Conservation (phyloP, 352 stramenopile species). For the Pythium monospermum region DNA sequence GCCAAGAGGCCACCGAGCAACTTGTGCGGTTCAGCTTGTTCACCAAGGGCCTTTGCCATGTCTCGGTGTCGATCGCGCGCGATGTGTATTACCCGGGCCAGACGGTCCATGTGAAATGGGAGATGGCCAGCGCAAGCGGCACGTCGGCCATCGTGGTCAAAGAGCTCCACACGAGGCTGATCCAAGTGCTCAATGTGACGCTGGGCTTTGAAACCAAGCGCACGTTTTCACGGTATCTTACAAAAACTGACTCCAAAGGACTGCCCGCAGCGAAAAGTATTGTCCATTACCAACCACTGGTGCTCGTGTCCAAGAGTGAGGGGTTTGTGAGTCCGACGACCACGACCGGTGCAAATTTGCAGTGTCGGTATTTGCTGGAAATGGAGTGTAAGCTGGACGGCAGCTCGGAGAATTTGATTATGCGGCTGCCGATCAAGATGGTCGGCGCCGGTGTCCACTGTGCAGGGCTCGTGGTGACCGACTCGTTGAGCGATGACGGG, state of each 20-base stretch:
- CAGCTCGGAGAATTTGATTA: slow-evolving; percentile 5
- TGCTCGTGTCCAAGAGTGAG: slow-evolving; percentile 22
- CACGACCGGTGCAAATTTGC: slow-evolving; percentile 12
- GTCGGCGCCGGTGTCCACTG: slow-evolving; percentile 14
- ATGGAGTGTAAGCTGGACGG: slow-evolving; percentile 19
- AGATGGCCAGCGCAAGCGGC: slow-evolving; percentile 39
- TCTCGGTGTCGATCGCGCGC: slow-evolving; percentile 59
- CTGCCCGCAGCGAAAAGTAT: slow-evolving; percentile 28
- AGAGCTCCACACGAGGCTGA: slow-evolving; percentile 38
- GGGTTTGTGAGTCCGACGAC: slow-evolving; percentile 32
- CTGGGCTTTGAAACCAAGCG: slow-evolving; percentile 25
- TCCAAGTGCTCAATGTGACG: slow-evolving; percentile 41
- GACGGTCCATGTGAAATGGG: slow-evolving; percentile 50
- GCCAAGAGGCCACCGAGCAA: slow-evolving; percentile 19
- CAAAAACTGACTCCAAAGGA: slow-evolving; percentile 36
- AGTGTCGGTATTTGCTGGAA: slow-evolving; percentile 18
- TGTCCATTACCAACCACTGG: slow-evolving; percentile 44
- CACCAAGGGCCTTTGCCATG: slow-evolving; percentile 38
- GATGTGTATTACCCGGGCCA: slow-evolving; percentile 59
- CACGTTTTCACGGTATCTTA: slow-evolving; percentile 39
- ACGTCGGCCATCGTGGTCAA: slow-evolving; percentile 36
- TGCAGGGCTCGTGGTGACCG: slow-evolving; percentile 6
- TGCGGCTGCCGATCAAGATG: slow-evolving; percentile 21
- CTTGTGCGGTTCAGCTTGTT: slow-evolving; percentile 53
- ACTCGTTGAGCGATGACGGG: slow-evolving; percentile 12